Base-by-base conservation (phyloP, 2,329 filamentous ascomycete genomes). In the Daldinia sp. region DNA sequence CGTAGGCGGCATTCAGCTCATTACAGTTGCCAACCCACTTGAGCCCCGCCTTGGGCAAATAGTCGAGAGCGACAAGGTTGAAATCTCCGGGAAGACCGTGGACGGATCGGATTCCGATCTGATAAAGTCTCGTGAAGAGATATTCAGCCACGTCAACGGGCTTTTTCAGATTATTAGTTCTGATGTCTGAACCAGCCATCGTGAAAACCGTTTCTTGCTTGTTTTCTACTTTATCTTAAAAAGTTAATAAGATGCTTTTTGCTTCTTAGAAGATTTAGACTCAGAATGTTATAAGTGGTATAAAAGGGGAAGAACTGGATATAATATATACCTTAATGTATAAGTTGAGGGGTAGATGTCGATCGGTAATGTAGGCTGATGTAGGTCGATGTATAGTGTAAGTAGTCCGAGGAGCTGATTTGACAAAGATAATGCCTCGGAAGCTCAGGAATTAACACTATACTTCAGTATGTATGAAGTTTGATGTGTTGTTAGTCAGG, bases 1-100 rank as follows among this genome's bases (percentile, higher is more conserved):
- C 91, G 75, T 94, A 94, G 18, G 89, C 90, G 51, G 90, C 90
- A 77, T 93, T 93, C 65, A 93, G 85, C 78, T 93, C 91, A 75
- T 93, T 93, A 72, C 88, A 88, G 77, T 89, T 92, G 64, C 88
- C 88, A 44, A 91, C 87, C 89, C 89, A 92, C 74, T 85, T 84
- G 41, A 93, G 79, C 5, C 84, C 86, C 54, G 82, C 82, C 39
- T 86, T 83, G 26, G 85, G 82, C 48, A 93, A 80, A 77, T 90
- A 91, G 78, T 93, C 91, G 26, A 93, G 83, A 7, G 89, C 85
- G 15, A 88, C 84, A 55, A 93, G 84, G 77, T 93, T 93, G 81
- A 91, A 93, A 79, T 93, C 91, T 18, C 89, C 90, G 3, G 90
- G 90, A n/a, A 92, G 80, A 51, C 90, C 90, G 73, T 92, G 89